These are phyloP conservation scores for Ophiocordyceps sinensis DNA, from an alignment of 2,329 filamentous ascomycete species.

Conservation along the genomic window DNA sequence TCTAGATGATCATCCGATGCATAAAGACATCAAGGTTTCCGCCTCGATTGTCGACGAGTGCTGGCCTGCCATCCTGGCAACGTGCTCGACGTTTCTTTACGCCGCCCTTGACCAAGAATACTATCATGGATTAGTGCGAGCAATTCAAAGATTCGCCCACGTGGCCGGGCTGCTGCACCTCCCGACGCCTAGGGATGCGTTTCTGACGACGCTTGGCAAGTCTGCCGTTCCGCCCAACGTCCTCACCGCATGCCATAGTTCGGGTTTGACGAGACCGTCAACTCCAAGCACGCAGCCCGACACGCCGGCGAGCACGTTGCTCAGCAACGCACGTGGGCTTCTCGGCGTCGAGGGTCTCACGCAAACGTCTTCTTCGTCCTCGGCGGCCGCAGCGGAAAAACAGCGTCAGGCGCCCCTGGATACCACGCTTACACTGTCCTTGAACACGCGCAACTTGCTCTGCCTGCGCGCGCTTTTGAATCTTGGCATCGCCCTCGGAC, in stretches of 20 bases:
- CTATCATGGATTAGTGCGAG: conserved; percentile 80
- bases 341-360: conserved; percentile 60
- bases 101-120: conserved; percentile 85
- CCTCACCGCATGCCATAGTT: conserved; percentile 43
- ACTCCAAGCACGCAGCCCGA: conserved; percentile 34
- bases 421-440: conserved; percentile 27
- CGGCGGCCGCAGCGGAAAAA: conserved; percentile 40
- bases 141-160: conserved; percentile 90
- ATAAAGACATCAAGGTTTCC: conserved; percentile 58
- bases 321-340: conserved; percentile 57
- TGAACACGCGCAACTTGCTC: conserved; percentile 80
- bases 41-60: conserved; percentile 77
- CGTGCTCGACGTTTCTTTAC: conserved; percentile 89
- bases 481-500: conserved; percentile 82
- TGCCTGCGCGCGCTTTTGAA: conserved; percentile 89
- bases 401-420: conserved; percentile 47
- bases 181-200: conserved; percentile 78
- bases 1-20: conserved; percentile 57
- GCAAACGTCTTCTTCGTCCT: conserved; percentile 38
- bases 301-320: conserved; percentile 36
- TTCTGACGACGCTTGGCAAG: conserved; percentile 87
- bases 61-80: conserved; percentile 90
- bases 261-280: conserved; percentile 26
- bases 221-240: conserved; percentile 78
- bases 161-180: conserved; percentile 81